Percentiles rank a stretch among this genome's conserved stretches.
Evolutionary conservation across 148 eudicot genomes (phyloP).

Genomic region (Spergularia marina): DNA sequence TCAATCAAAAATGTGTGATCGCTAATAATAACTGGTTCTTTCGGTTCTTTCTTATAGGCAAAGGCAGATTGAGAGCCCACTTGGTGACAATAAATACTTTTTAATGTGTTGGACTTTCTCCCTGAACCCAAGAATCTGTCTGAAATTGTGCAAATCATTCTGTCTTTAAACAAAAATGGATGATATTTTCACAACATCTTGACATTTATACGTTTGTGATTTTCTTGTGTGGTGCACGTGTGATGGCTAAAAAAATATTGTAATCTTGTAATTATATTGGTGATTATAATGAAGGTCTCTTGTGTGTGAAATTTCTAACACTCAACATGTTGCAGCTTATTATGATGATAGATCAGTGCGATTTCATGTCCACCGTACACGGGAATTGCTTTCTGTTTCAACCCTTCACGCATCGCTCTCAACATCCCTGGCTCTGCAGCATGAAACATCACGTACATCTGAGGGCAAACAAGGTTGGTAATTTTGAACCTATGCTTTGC

Average conservation of each 20-base stretch:
- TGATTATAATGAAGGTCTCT: not conserved
- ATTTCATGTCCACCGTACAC: constrained; percentile 91
- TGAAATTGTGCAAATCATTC: too few relatives aligned
- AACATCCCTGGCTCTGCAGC: constrained; percentile 84
- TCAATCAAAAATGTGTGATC: not conserved
- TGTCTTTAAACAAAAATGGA: not conserved
- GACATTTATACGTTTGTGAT: not conserved
- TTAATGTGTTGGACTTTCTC: too few relatives aligned
- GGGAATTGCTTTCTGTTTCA: constrained; percentile 91
- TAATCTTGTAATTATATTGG: not conserved
- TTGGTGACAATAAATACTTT: too few relatives aligned
- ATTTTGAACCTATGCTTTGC: not conserved
- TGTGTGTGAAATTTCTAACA: constrained; percentile 16
- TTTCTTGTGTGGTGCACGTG: not conserved
- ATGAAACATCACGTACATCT: constrained; percentile 55
- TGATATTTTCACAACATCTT: not conserved
- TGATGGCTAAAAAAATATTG: not conserved
- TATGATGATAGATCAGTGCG: constrained; percentile 96
- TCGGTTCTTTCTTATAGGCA: too few relatives aligned
- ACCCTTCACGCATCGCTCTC: constrained; percentile 83
- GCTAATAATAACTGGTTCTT: too few relatives aligned
- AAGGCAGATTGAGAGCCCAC: too few relatives aligned
- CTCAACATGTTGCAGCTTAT: constrained; percentile 50
- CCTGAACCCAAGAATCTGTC: too few relatives aligned
- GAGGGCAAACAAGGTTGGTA: constrained; percentile 61